phyloP scores from a whole-genome alignment of 805 yeast species.

The Teunomyces barrocoloradensis region DNA sequence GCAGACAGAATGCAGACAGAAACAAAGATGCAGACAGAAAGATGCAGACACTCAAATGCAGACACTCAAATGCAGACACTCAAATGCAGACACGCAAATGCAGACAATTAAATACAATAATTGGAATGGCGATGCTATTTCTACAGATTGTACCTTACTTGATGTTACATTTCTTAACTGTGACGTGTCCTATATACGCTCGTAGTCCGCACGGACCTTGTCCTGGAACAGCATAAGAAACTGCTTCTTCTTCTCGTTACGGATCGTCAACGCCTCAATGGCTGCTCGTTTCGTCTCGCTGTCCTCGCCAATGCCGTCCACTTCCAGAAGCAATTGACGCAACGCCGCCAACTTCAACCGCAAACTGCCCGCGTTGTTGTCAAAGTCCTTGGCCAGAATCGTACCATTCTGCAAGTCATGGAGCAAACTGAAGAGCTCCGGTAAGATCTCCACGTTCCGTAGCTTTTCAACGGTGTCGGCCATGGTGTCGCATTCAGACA shows the following conservation, averaged over 20 bases:
- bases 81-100: neutral
- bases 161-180: neutral
- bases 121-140: too few species aligned
- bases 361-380: conserved; percentile 45
- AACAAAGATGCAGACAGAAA: neutral
- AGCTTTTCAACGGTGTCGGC: conserved; percentile 20
- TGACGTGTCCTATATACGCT: conserved; percentile 1
- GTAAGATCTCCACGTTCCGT: conserved; percentile 31
- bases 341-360: conserved; percentile 39
- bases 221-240: conserved; percentile 18
- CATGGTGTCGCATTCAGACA: conserved; percentile 4
- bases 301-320: conserved; percentile 46
- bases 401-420: conserved; percentile 35
- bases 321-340: conserved; percentile 32
- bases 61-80: neutral
- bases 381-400: conserved; percentile 40
- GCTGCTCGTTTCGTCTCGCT: conserved; percentile 32
- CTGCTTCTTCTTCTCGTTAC: conserved; percentile 25
- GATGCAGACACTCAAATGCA: neutral
- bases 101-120: too few species aligned
- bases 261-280: conserved; percentile 30
- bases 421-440: conserved; percentile 35
- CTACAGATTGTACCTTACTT: too few species aligned
- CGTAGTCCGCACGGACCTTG: conserved; percentile 11
- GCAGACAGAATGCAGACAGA: neutral